Evolutionary conservation across 345 rosid genomes (phyloP).

Genomic region (Arabis hirsuta): DNA sequence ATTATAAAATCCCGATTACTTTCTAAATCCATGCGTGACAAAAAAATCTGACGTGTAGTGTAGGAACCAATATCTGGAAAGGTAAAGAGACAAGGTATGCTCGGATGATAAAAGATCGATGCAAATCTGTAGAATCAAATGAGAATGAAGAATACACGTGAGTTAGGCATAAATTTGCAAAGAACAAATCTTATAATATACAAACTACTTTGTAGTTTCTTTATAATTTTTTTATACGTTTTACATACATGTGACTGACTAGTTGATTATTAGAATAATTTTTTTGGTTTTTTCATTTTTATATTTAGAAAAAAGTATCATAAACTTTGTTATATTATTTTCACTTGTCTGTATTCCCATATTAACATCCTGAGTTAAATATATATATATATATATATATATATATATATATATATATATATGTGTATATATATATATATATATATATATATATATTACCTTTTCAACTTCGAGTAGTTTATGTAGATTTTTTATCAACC

Average conservation of each 20-base stretch:
- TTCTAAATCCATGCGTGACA: not conserved
- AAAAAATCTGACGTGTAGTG: conserved; percentile 19
- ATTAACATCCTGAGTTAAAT: not conserved
- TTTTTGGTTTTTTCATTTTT: not conserved
- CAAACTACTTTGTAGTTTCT: conserved; percentile 8
- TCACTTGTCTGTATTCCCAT: not conserved
- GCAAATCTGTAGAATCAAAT: conserved; percentile 25
- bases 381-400: too few relatives aligned
- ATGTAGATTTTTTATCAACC: not conserved
- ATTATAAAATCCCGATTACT: not conserved
- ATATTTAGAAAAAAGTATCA: not conserved
- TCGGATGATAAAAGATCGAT: conserved; percentile 41
- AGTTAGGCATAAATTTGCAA: conserved; percentile 27
- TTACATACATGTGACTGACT: conserved; percentile 24
- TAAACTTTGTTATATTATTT: conserved; percentile 17
- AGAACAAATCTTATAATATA: conserved; percentile 12
- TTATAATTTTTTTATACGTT: conserved; percentile 2
- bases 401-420: too few relatives aligned
- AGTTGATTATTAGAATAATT: not conserved
- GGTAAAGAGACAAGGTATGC: conserved; percentile 37
- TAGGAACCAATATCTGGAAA: conserved; percentile 36
- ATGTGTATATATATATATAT: too few relatives aligned
- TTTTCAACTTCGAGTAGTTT: conserved; percentile 4
- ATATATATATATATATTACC: too few relatives aligned
- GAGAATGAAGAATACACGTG: conserved; percentile 35